Conservation (phyloP, 768 basidiomycete genomes). For the Gautieria morchelliformis region DNA sequence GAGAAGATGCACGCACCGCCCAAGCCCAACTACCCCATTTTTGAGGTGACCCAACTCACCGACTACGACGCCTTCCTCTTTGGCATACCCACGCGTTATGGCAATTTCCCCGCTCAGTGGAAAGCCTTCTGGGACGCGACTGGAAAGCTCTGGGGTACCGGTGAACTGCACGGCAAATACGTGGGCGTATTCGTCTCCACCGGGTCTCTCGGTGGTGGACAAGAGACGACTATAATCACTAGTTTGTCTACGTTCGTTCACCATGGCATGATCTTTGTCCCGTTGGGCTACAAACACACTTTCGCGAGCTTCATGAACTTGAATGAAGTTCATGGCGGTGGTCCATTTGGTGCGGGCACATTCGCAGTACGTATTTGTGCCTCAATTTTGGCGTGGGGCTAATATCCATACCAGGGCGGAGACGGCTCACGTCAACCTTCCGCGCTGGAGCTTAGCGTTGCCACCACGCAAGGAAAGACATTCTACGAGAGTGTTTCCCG, state of each 20-base stretch:
- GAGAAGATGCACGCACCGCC: constrained; percentile 59
- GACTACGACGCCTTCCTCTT: constrained; percentile 65
- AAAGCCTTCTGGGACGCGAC: constrained; percentile 76
- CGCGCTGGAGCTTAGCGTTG: constrained; percentile 41
- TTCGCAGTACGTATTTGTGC: constrained; percentile 2
- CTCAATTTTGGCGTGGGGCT: not conserved
- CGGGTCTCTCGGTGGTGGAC: constrained; percentile 71
- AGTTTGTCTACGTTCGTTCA: constrained; percentile 53
- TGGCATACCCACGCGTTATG: constrained; percentile 75
- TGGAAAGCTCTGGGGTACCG: constrained; percentile 51
- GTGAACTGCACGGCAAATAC: constrained; percentile 64
- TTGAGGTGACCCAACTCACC: constrained; percentile 43
- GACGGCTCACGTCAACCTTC: constrained; percentile 40
- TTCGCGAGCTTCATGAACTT: constrained; percentile 34
- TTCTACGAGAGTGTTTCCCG: constrained; percentile 40
- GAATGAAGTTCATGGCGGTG: constrained; percentile 49
- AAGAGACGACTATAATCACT: constrained; percentile 47
- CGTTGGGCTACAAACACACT: constrained; percentile 55
- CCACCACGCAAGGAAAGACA: constrained; percentile 38
- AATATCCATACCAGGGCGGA: constrained; percentile 28
- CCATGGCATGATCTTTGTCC: constrained; percentile 65
- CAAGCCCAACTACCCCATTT: constrained; percentile 63
- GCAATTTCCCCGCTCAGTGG: constrained; percentile 72
- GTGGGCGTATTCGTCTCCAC: constrained; percentile 69
- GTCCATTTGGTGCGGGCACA: not conserved